Base-by-base conservation (phyloP, 768 basidiomycete species). In the Cantharellus cinnabarinus region DNA sequence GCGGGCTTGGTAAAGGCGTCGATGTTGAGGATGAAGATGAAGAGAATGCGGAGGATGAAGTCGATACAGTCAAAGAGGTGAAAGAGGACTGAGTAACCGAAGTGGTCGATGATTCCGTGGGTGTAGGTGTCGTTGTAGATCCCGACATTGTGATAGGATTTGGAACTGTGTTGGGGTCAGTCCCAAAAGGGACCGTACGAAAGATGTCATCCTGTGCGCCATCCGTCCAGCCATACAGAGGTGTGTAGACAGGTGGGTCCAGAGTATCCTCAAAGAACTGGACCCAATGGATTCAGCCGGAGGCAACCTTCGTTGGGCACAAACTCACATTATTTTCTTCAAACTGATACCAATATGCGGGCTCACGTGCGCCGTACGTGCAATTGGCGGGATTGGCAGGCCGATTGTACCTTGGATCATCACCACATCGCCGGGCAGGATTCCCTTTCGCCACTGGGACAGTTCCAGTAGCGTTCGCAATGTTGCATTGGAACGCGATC, bases 161-260 rank as follows among this genome's bases (percentile, higher is more conserved):
- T 29, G 20, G 20, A 29, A 29, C 20, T 14, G 35, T 37, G 35
- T 54, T 54, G 35, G 52, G 52, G 10, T 10, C 35, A 10, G 52
- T 54, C 7, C 52, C 52, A 54, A 54, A 54, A 7, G 52, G 10
- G 10, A 54, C 52, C 14, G 10, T 10, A 37, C 52, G 52, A 41
- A 87, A 85, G 61, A 86, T 85, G 67, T 86, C 83, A 58, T 76
- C 66, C 66, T 89, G 86, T 0, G 83, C 71, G 4, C 86, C 85
- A 65, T 88, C 79, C 5, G 62, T 60, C 68, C 84, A 88, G 65
- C 81, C 81, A 73, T 84, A 87, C 10, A 79, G 69, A 61, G 78
- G 76, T 64, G 75, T 80, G 69, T 88, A 88, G 60, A 62, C 60
- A 5, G 69, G 70, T 20, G 68, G 66, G 40, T 55, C 34, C 50